Evolutionary conservation across 2,329 filamentous ascomycete species (phyloP).

Genomic region (Fusarium sp.): DNA sequence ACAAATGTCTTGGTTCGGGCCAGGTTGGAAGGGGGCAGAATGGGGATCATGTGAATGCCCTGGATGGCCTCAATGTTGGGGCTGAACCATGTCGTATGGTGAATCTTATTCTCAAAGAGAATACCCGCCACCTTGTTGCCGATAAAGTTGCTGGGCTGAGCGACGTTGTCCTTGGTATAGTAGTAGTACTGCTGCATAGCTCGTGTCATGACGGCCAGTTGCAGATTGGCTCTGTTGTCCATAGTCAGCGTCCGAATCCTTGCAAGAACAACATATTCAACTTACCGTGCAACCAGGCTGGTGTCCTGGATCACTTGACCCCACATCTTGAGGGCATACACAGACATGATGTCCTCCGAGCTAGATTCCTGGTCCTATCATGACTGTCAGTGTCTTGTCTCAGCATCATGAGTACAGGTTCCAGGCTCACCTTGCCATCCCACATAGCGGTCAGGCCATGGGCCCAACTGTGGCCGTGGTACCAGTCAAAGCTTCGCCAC

Average conservation of each 20-base stretch:
- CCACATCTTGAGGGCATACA: constrained; percentile 95
- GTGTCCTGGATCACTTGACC: constrained; percentile 80
- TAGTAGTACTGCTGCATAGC: constrained; percentile 86
- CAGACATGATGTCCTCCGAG: constrained; percentile 89
- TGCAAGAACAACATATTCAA: neutral
- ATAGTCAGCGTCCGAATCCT: constrained; percentile 2
- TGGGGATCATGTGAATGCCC: constrained; percentile 87
- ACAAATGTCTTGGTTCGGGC: constrained; percentile 79
- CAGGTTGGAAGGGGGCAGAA: constrained; percentile 75
- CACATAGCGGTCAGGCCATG: constrained; percentile 77
- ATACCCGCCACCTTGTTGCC: constrained; percentile 80
- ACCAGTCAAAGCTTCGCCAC: constrained; percentile 91
- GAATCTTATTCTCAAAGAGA: constrained; percentile 94
- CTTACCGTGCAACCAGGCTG: constrained; percentile 80
- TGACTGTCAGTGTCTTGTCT: constrained; percentile 3
- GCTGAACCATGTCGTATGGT: constrained; percentile 93
- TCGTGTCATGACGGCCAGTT: constrained; percentile 82
- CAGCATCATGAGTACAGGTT: too few species aligned
- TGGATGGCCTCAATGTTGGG: constrained; percentile 76
- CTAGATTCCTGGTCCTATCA: constrained; percentile 80
- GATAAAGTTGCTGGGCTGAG: constrained; percentile 81
- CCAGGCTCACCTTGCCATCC: constrained; percentile 75
- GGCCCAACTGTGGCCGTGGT: constrained; percentile 93
- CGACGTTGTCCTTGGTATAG: constrained; percentile 75
- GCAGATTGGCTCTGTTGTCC: constrained; percentile 74